These are phyloP conservation scores for Pichiaceae sp. DNA, from an alignment of 1,139 yeast genomes.

Conservation along the genomic window DNA sequence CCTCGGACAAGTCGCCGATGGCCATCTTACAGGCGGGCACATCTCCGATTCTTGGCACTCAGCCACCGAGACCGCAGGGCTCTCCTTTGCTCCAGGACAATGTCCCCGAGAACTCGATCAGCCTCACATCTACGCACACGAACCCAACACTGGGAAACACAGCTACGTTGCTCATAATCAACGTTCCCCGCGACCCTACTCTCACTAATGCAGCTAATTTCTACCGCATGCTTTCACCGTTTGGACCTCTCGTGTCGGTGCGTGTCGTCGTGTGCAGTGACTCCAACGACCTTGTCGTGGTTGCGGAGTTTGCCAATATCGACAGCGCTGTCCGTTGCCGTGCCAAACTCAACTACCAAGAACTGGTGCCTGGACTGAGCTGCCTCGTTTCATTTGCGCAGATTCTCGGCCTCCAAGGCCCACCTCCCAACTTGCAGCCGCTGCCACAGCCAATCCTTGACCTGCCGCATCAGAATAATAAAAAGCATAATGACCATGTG, in stretches of 20 bases:
- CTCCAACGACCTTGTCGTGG: constrained; percentile 34
- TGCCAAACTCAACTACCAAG: constrained; percentile 71
- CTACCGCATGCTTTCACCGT: constrained; percentile 28
- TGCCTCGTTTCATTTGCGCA: constrained; percentile 65
- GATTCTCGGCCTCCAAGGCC: constrained; percentile 19
- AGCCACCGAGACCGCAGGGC: constrained; percentile 1
- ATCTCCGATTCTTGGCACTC: constrained; percentile 4
- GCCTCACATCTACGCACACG: constrained; percentile 56
- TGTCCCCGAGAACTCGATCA: constrained; percentile 38
- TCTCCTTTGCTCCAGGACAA: constrained; percentile 43
- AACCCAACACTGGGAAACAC: constrained; percentile 72
- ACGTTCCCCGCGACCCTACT: constrained; percentile 42
- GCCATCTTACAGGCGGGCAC: neutral
- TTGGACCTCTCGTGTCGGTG: constrained; percentile 50
- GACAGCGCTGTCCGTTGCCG: constrained; percentile 76
- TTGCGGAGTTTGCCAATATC: constrained; percentile 63
- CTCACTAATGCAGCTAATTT: constrained; percentile 22
- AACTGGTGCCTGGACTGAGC: constrained; percentile 64
- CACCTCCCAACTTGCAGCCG: neutral
- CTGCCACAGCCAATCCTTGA: neutral
- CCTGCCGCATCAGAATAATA: too few relatives aligned
- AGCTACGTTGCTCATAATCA: constrained; percentile 65
- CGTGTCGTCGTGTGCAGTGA: constrained; percentile 40
- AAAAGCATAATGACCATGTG: neutral
- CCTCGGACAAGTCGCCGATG: neutral